Percentiles rank a stretch among this genome's conserved stretches.
These are phyloP conservation scores for Zygoascus flipseniorum DNA, from an alignment of 805 yeast genomes.

Conservation along the genomic window DNA sequence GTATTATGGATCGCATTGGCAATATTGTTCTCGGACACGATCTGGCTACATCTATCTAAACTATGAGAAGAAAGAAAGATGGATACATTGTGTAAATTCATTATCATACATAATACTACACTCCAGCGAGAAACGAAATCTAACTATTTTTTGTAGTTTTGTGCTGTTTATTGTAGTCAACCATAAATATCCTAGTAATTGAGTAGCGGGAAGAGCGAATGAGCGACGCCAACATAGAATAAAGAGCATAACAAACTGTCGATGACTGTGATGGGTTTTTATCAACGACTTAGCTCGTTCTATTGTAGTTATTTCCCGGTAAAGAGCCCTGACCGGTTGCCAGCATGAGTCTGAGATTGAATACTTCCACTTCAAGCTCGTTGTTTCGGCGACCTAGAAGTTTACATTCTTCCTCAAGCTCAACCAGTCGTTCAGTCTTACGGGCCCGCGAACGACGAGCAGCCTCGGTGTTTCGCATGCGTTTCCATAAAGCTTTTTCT, in stretches of 20 bases:
- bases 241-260: background rate
- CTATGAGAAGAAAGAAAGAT: too few relatives aligned
- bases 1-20: too few relatives aligned
- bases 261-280: background rate
- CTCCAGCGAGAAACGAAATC: background rate
- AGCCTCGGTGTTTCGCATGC: slow-evolving; percentile 82
- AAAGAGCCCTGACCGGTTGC: background rate
- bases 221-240: background rate
- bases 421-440: slow-evolving; percentile 84
- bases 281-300: background rate
- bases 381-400: slow-evolving; percentile 35
- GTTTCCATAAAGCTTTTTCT: slow-evolving; percentile 56
- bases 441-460: slow-evolving; percentile 91
- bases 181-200: background rate
- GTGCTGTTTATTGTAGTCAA: background rate
- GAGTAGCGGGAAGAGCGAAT: background rate
- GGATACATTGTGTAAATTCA: background rate
- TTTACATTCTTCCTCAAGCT: slow-evolving; percentile 75
- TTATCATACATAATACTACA: background rate
- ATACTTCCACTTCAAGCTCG: slow-evolving; percentile 16
- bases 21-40: too few relatives aligned
- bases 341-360: slow-evolving; percentile 10
- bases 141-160: background rate
- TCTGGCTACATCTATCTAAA: too few relatives aligned
- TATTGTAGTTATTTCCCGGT: background rate